Percentiles rank a stretch among this genome's conserved stretches.
Conservation (phyloP, 306 rosid species). For the Boehmeria nivea region DNA sequence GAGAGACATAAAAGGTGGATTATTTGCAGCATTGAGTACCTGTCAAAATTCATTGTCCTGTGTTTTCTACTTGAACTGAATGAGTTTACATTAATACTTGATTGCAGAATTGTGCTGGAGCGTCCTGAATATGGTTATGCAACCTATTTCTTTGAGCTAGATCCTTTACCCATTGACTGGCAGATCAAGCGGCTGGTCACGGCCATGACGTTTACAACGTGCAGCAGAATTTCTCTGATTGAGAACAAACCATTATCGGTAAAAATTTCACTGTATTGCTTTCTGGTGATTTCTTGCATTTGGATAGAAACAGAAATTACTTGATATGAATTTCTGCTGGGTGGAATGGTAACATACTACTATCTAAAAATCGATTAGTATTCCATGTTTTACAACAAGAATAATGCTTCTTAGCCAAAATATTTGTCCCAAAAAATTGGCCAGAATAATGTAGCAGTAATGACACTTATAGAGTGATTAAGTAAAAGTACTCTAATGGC, state of each 20-base stretch:
- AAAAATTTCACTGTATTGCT: neutral
- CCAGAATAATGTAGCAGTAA: too few species aligned
- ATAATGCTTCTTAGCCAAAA: too few species aligned
- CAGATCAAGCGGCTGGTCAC: constrained; percentile 86
- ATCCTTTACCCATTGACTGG: constrained; percentile 67
- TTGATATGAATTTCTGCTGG: too few species aligned
- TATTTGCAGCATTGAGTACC: constrained; percentile 11
- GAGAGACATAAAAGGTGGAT: constrained; percentile 80
- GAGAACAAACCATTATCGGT: constrained; percentile 57
- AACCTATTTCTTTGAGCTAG: constrained; percentile 87
- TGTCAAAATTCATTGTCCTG: constrained; percentile 8
- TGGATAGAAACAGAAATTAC: neutral
- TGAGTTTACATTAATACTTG: constrained; percentile 21
- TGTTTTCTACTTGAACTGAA: constrained; percentile 6
- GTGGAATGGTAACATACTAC: too few species aligned
- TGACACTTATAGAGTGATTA: too few species aligned
- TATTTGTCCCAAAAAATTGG: too few species aligned
- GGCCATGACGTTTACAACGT: constrained; percentile 70
- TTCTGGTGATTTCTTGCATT: neutral
- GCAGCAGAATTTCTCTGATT: constrained; percentile 71
- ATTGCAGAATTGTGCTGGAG: constrained; percentile 82
- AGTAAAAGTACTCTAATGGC: too few species aligned
- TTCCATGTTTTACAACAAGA: too few species aligned
- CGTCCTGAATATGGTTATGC: constrained; percentile 97
- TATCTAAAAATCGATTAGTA: neutral